Evolutionary conservation across 169 alveolate genomes (phyloP).

Genomic region (Perkinsus chesapeaki): DNA sequence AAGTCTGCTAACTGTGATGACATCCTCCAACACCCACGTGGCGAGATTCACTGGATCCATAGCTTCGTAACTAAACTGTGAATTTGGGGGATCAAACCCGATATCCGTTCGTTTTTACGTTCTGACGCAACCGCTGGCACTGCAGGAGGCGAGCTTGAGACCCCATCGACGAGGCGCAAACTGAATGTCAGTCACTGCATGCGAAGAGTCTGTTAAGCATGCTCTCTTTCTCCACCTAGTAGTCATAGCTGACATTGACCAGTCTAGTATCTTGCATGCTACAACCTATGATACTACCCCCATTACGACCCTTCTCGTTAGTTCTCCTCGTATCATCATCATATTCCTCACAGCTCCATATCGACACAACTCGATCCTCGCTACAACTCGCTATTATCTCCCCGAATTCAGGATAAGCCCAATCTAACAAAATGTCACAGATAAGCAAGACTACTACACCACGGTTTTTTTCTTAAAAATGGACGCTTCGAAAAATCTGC

Average conservation of each 20-base stretch:
- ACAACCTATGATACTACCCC: not conserved
- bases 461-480: too few relatives aligned
- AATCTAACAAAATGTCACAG: not conserved
- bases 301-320: not conserved
- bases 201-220: not conserved
- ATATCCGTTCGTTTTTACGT: not conserved
- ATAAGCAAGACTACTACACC: too few relatives aligned
- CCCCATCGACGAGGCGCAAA: not conserved
- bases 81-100: not conserved
- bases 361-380: not conserved
- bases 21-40: not conserved
- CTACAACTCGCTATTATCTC: not conserved
- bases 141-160: not conserved
- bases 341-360: not conserved
- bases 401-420: not conserved
- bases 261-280: not conserved
- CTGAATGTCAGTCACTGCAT: not conserved
- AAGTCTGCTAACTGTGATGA: not conserved
- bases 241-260: not conserved
- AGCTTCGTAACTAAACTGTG: not conserved
- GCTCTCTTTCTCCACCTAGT: not conserved
- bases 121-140: not conserved
- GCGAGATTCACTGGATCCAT: not conserved
- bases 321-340: not conserved
- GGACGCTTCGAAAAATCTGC: too few relatives aligned